phyloP scores from a whole-genome alignment of 345 rosid species.

The Pugionium cornutum region DNA sequence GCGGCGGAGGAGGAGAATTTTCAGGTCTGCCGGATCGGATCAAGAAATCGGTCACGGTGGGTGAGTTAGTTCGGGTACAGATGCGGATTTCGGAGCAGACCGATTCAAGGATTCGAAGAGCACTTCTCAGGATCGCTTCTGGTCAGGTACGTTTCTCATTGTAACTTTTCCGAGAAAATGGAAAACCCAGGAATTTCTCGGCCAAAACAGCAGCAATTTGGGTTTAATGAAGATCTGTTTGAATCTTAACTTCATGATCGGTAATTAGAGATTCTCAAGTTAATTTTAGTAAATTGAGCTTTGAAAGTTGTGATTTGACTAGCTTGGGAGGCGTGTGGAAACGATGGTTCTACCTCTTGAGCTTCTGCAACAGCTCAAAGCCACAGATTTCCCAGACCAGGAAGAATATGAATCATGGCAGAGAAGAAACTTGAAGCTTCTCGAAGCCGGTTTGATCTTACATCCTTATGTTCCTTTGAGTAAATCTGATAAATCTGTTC shows the following conservation, averaged over 20 bases:
- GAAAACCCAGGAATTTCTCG: neutral
- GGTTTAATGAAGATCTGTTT: neutral
- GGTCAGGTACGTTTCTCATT: constrained; percentile 61
- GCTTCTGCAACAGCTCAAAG: constrained; percentile 80
- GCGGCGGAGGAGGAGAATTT: constrained; percentile 40
- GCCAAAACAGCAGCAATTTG: neutral
- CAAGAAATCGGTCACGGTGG: constrained; percentile 66
- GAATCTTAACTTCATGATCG: constrained; percentile 12
- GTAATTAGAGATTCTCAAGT: neutral
- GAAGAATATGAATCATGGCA: constrained; percentile 81
- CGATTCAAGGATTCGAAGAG: constrained; percentile 89
- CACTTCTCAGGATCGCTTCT: constrained; percentile 78
- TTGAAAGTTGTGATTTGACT: constrained; percentile 28
- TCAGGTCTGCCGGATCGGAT: constrained; percentile 40
- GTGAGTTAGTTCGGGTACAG: constrained; percentile 78
- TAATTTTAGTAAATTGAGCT: constrained; percentile 1
- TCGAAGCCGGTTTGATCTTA: constrained; percentile 82
- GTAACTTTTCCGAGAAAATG: neutral
- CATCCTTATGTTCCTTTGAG: constrained; percentile 68
- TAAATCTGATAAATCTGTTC: constrained; percentile 51
- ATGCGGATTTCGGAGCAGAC: constrained; percentile 76
- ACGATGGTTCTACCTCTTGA: constrained; percentile 81
- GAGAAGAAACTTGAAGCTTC: constrained; percentile 76
- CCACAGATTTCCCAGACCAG: constrained; percentile 68
- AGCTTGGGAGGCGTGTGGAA: constrained; percentile 91